Evolutionary conservation across 176 grass and related monocot genomes (phyloP), one percentile per base, ranked within the genome.

Genomic region (Leersia perrieri): DNA sequence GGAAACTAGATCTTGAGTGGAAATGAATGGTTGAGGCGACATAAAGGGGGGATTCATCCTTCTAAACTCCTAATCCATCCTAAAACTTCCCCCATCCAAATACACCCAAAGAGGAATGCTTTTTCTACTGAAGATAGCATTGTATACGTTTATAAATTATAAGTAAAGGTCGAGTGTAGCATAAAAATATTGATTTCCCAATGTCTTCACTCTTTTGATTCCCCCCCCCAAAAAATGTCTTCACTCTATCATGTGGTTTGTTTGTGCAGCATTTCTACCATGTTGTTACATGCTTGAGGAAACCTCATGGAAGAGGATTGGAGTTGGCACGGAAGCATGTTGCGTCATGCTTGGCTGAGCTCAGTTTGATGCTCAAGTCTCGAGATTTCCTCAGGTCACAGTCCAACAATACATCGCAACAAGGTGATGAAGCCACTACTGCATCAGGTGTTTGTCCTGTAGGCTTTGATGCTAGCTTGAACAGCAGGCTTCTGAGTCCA

Each of bases 401-500:
- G 41, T 87, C 82, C 11, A 73, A 85, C 69, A 71, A 60, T 83
- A 85, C 11, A 65, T 32, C 20, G 69, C 92, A 94, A 86, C 71
- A 98, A 88, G 71, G 57, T 41, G 64, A 83, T 80, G 84, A 83
- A 80, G 93, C 73, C 78, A 98, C 92, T 34, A 98, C 95, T 82
- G 95, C 95, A 69, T 98, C 95, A 62, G 95, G 95, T 72, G 89
- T 83, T 73, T 47, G 27, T 63, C 87, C 95, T 57, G 79, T 98
- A 89, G 95, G 95, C 63, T 98, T 98, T 94, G 95, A 98, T 91
- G 78, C 79, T 68, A 95, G 86, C 38, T 85, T 98, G 78, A 98
- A 95, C 72, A 92, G 76, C 73, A 98, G 78, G 75, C 82, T 94
- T 58, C 73, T 92, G 36, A 94, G 88, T 80, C 92, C 92, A 71